A percentile compares a stretch with the other conserved stretches of the same genome.
Evolutionary conservation across 805 yeast species (phyloP).

Genomic region (Wickerhamomyces queroliae): DNA sequence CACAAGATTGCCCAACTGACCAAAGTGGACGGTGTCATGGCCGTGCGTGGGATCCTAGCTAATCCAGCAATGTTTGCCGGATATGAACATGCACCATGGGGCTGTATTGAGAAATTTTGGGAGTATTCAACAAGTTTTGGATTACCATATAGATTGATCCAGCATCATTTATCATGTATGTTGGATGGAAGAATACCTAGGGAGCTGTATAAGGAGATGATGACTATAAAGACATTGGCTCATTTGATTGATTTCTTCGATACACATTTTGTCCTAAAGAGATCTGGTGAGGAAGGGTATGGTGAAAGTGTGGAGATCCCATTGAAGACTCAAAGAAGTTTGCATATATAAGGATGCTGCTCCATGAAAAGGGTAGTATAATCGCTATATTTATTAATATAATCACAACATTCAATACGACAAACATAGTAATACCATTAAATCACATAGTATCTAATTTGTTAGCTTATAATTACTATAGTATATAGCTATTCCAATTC

Average conservation of each 20-base stretch:
- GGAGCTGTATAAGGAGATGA: slow-evolving; percentile 52
- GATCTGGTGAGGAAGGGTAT: slow-evolving; percentile 67
- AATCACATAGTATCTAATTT: too few species aligned
- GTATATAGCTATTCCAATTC: too few species aligned
- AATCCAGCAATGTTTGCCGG: slow-evolving; percentile 91
- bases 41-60: slow-evolving; percentile 79
- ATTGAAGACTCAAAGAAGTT: slow-evolving; percentile 24
- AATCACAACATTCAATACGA: too few species aligned
- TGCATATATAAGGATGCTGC: slow-evolving; percentile 26
- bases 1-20: slow-evolving; percentile 54
- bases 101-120: slow-evolving; percentile 80
- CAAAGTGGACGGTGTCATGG: slow-evolving; percentile 90
- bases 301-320: slow-evolving; percentile 47
- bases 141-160: slow-evolving; percentile 74
- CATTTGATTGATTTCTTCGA: slow-evolving; percentile 86
- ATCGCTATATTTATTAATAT: too few species aligned
- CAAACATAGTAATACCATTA: too few species aligned
- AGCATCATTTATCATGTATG: slow-evolving; percentile 90
- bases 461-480: too few species aligned
- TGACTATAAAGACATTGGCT: slow-evolving; percentile 48
- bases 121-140: slow-evolving; percentile 76
- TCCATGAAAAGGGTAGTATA: too few species aligned
- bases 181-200: slow-evolving; percentile 48
- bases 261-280: slow-evolving; percentile 51
- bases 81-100: slow-evolving; percentile 75